Percentiles rank a stretch among this genome's conserved stretches.
phyloP scores from a whole-genome alignment of 805 yeast species.

The Schizosaccharomyces cryophilus region DNA sequence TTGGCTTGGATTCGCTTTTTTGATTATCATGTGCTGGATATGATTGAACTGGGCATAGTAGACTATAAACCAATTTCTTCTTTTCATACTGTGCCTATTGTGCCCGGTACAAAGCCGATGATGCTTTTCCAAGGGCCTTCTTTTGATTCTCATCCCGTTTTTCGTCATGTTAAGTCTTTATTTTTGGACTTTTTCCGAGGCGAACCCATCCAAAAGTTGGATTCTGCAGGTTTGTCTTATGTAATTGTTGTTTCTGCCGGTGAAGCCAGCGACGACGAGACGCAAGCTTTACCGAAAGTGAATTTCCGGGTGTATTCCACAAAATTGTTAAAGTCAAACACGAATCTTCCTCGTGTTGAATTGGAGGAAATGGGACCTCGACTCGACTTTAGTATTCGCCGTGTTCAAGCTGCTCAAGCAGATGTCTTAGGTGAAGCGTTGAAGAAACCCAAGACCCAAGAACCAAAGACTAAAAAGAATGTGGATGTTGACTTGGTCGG shows the following conservation, averaged over 20 bases:
- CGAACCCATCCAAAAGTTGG: constrained; percentile 26
- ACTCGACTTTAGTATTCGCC: constrained; percentile 74
- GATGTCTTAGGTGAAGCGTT: constrained; percentile 79
- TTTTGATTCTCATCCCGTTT: constrained; percentile 73
- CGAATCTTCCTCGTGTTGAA: constrained; percentile 82
- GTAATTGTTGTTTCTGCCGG: constrained; percentile 57
- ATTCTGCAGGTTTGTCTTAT: constrained; percentile 84
- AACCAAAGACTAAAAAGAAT: constrained; percentile 67
- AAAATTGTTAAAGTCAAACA: constrained; percentile 50
- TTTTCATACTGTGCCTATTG: constrained; percentile 20
- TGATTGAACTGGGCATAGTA: constrained; percentile 66
- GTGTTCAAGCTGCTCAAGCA: constrained; percentile 57
- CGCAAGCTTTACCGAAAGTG: constrained; percentile 25
- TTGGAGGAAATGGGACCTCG: constrained; percentile 89
- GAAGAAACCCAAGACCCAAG: constrained; percentile 57
- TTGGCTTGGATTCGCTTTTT: constrained; percentile 74
- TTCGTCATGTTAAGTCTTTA: constrained; percentile 61
- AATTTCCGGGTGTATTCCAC: constrained; percentile 78
- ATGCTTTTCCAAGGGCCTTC: constrained; percentile 78
- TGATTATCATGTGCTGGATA: constrained; percentile 72
- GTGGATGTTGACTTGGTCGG: constrained; percentile 72
- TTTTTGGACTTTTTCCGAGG: constrained; percentile 78
- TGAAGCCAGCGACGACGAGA: constrained; percentile 15
- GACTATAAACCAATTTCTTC: constrained; percentile 50
- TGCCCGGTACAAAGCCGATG: constrained; percentile 86